phyloP scores from a whole-genome alignment of 192 early-diverging fungal genomes.

The Podila verticillata region DNA sequence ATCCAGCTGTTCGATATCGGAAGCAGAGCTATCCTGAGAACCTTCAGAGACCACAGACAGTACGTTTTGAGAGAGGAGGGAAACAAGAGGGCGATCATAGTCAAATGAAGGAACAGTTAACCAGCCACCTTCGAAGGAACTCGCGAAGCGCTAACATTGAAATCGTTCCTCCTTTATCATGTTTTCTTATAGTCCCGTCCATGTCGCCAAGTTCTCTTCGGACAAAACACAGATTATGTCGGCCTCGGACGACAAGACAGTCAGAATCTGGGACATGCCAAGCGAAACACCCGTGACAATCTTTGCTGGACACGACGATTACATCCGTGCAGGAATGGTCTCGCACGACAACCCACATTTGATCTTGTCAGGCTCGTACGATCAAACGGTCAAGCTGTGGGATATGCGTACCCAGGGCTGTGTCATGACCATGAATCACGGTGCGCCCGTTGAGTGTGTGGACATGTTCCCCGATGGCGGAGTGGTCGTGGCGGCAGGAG shows the following conservation, averaged over 20 bases:
- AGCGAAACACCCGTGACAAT: slow-evolving; percentile 71
- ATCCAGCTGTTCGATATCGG: slow-evolving; percentile 84
- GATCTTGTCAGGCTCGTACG: slow-evolving; percentile 91
- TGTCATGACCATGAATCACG: slow-evolving; percentile 82
- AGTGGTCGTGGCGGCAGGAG: slow-evolving; percentile 81
- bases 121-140: not conserved
- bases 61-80: slow-evolving; percentile 37
- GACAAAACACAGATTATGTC: slow-evolving; percentile 86
- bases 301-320: slow-evolving; percentile 91
- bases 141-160: not conserved
- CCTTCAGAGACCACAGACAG: slow-evolving; percentile 65
- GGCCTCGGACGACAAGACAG: slow-evolving; percentile 92
- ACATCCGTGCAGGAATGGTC: slow-evolving; percentile 83
- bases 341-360: slow-evolving; percentile 82
- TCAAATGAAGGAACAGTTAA: not conserved
- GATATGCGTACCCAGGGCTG: slow-evolving; percentile 82
- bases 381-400: slow-evolving; percentile 94
- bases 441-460: slow-evolving; percentile 88
- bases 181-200: slow-evolving; percentile 69
- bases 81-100: not conserved
- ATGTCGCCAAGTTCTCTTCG: slow-evolving; percentile 82
- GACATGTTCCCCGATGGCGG: slow-evolving; percentile 86
- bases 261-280: slow-evolving; percentile 95
- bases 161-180: too few species aligned
- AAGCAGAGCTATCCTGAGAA: slow-evolving; percentile 75